Evolutionary conservation across 129 eudicot genomes (phyloP), one percentile per base, ranked within the genome.

Genomic region (Gnaphalium uliginosum): DNA sequence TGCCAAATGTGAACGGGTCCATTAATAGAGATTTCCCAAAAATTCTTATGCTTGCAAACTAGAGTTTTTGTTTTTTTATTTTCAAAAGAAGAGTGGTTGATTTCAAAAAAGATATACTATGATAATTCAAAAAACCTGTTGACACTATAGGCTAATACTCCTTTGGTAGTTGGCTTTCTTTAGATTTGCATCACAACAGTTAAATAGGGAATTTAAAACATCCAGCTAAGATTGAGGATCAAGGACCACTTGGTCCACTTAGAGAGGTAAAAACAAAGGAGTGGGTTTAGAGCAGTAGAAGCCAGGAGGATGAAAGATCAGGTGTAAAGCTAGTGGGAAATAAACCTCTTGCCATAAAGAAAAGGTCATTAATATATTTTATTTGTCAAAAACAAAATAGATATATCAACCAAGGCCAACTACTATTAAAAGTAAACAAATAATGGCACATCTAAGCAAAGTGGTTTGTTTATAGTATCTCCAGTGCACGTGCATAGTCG

Each of bases 301-400:
- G 66, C 17, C 30, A 58, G 63, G 63, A 61, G 29, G 17, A 25
- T 21, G 39, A 21, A 64, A 64, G 24, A 64, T 30, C 43, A 30
- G 24, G 5, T 41, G 33, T 2, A 5, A 43, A 43, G 24, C 24
- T 24, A 25, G 37, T 14, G 32, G 15, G 73, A 69, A 69, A 46
- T 33, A 13, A 35, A 46, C 74, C 35, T 69, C 60, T 43, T 46
- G 74, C 41, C 25, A 58, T 58, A 58, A 58, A 58, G 11, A 25
- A 58, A 22, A 58, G 64, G 64, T 58, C 64, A 3, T 39, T 39
- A 19, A 58, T 8, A 58, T 9, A 22, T 8, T 58, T 25, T 5
- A 22, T 22, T 58, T 58, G 9, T 22, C 22, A 22, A 2, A 58
- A 58, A 17, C 64, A 58, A 25, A 58, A 58, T 2, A 22, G 14